A percentile compares a stretch with the other conserved stretches of the same genome.
Evolutionary conservation across 768 basidiomycete species (phyloP).

Genomic region (Phallus indusiatus): DNA sequence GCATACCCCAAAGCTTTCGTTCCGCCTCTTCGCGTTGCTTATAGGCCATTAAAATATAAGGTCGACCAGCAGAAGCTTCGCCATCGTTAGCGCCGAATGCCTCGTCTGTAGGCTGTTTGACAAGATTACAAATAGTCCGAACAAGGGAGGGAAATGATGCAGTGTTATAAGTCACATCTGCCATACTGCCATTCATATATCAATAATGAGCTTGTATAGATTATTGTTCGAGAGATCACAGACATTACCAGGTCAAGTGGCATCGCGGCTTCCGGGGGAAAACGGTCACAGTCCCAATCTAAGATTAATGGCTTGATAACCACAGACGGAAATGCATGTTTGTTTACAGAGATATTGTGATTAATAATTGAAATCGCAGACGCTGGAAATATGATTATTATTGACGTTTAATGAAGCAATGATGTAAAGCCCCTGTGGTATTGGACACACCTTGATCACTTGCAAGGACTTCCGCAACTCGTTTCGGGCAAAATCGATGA

Average conservation of each 20-base stretch:
- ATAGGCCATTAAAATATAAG: conserved; percentile 65
- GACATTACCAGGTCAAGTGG: conserved; percentile 60
- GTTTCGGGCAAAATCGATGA: conserved; percentile 8
- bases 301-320: conserved; percentile 32
- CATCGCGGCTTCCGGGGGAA: conserved; percentile 36
- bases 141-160: conserved; percentile 72
- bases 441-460: conserved; percentile 71
- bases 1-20: conserved; percentile 62
- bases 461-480: conserved; percentile 30
- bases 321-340: conserved; percentile 30
- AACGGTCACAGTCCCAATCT: conserved; percentile 64
- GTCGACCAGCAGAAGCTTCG: conserved; percentile 17
- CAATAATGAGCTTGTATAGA: neutral
- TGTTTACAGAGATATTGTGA: conserved; percentile 45
- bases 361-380: conserved; percentile 75
- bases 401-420: too few relatives aligned
- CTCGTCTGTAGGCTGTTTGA: conserved; percentile 20
- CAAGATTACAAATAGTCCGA: conserved; percentile 49
- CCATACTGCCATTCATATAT: conserved; percentile 53
- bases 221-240: conserved; percentile 18
- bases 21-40: conserved; percentile 79
- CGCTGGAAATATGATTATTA: conserved; percentile 32
- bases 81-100: conserved; percentile 10
- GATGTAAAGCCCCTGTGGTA: neutral
- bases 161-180: conserved; percentile 90